These are phyloP conservation scores for Lycium barbarum DNA, from an alignment of 257 asterid genomes.

Conservation along the genomic window DNA sequence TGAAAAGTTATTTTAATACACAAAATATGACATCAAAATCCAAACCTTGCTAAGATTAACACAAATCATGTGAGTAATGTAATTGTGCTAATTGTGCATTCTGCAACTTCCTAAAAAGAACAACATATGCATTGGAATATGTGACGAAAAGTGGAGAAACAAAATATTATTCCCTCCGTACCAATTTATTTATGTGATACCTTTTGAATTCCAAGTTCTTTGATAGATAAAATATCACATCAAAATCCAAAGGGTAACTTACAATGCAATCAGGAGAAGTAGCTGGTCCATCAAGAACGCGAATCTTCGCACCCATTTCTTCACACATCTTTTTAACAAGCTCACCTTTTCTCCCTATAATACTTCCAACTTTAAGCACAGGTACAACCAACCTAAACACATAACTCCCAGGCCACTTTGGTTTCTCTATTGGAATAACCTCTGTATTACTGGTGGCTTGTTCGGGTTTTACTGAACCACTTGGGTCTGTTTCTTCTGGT, in stretches of 20 bases:
- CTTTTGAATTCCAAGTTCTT: too few relatives aligned
- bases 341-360: constrained; percentile 92
- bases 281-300: constrained; percentile 79
- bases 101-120: background rate
- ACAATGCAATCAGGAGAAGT: constrained; percentile 84
- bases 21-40: background rate
- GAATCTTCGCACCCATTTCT: constrained; percentile 82
- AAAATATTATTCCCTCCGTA: too few relatives aligned
- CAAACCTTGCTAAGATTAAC: background rate
- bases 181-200: too few relatives aligned
- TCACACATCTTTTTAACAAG: constrained; percentile 85
- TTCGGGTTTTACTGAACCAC: background rate
- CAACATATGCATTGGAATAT: background rate
- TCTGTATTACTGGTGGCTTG: background rate
- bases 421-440: constrained; percentile 29
- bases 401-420: constrained; percentile 81
- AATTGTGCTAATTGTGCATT: too few relatives aligned
- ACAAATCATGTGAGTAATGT: background rate
- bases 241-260: constrained; percentile 27
- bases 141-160: background rate
- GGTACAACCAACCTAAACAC: constrained; percentile 81
- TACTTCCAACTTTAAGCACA: constrained; percentile 80
- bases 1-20: too few relatives aligned
- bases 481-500: constrained; percentile 11
- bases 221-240: too few relatives aligned